These are phyloP conservation scores for Exophiala dermatitidis DNA, from an alignment of 2,329 filamentous ascomycete species.

Conservation along the genomic window DNA sequence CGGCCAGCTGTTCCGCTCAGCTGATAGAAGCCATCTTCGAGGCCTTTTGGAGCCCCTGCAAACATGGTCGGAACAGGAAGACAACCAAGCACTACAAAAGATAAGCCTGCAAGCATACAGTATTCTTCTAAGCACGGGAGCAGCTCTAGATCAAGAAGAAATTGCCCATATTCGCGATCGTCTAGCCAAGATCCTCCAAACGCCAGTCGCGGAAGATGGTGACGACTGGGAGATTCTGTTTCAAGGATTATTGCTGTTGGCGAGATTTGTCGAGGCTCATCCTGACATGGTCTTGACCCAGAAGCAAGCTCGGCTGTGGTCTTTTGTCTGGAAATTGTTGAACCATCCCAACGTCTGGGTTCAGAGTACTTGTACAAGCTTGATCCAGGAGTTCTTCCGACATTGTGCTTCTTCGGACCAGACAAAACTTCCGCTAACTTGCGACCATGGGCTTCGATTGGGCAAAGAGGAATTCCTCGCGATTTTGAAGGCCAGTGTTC, in stretches of 20 bases:
- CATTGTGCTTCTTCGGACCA: constrained; percentile 60
- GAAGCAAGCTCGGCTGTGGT: constrained; percentile 62
- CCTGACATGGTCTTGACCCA: constrained; percentile 57
- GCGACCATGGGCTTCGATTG: constrained; percentile 65
- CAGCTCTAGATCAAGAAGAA: constrained; percentile 51
- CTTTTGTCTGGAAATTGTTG: constrained; percentile 58
- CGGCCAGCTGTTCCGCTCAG: constrained; percentile 70
- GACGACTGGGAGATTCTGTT: constrained; percentile 62
- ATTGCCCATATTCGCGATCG: constrained; percentile 11
- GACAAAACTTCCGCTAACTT: constrained; percentile 53
- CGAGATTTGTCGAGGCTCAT: constrained; percentile 60
- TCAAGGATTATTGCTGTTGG: constrained; percentile 62
- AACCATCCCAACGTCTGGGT: constrained; percentile 66
- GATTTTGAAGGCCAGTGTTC: constrained; percentile 50
- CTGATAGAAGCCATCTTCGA: constrained; percentile 63
- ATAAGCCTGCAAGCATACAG: constrained; percentile 74
- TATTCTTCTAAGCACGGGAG: constrained; percentile 69
- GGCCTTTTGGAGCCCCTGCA: constrained; percentile 65
- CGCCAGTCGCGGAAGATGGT: constrained; percentile 37
- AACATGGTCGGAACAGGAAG: constrained; percentile 67
- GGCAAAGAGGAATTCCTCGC: constrained; percentile 56
- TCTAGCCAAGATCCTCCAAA: constrained; percentile 8
- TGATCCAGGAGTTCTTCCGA: constrained; percentile 70
- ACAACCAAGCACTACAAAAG: constrained; percentile 62
- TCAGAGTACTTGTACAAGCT: constrained; percentile 66